A percentile compares a stretch with the other conserved stretches of the same genome.
These are phyloP conservation scores for Arachis stenosperma DNA, from an alignment of 306 rosid genomes.

Conservation along the genomic window DNA sequence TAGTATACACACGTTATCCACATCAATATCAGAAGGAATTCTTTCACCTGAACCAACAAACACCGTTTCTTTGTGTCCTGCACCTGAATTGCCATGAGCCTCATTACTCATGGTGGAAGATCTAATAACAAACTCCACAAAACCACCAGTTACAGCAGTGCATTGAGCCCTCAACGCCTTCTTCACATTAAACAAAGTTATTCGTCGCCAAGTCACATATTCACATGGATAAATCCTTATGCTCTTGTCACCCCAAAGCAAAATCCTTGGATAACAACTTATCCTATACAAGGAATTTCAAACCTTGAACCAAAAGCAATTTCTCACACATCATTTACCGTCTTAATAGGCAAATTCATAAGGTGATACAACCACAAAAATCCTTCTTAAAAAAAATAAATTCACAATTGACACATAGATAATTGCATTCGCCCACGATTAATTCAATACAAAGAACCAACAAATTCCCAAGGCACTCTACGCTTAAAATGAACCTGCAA, in stretches of 20 bases:
- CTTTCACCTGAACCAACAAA: constrained; percentile 40
- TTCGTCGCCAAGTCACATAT: neutral
- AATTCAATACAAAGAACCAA: constrained; percentile 19
- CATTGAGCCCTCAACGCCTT: constrained; percentile 30
- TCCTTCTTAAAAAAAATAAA: constrained; percentile 23
- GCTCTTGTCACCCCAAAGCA: constrained; percentile 24
- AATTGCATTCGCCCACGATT: constrained; percentile 13
- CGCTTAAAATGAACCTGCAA: constrained; percentile 25
- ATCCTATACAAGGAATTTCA: constrained; percentile 4
- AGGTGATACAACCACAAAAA: constrained; percentile 31
- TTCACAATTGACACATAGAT: constrained; percentile 32
- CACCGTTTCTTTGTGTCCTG: constrained; percentile 39
- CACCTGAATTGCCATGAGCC: constrained; percentile 52
- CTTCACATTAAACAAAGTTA: constrained; percentile 10
- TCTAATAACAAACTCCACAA: constrained; percentile 37
- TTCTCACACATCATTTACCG: neutral
- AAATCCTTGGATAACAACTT: neutral
- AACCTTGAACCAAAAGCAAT: constrained; percentile 9
- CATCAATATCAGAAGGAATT: constrained; percentile 41
- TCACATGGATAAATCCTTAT: constrained; percentile 8
- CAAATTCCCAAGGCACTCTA: constrained; percentile 18
- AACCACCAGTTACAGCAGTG: constrained; percentile 38
- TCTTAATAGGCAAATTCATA: constrained; percentile 21
- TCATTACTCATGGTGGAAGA: constrained; percentile 67
- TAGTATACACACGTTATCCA: constrained; percentile 58